These are phyloP conservation scores for Barnettozyma sucrosica DNA, from an alignment of 805 yeast species.

Conservation along the genomic window DNA sequence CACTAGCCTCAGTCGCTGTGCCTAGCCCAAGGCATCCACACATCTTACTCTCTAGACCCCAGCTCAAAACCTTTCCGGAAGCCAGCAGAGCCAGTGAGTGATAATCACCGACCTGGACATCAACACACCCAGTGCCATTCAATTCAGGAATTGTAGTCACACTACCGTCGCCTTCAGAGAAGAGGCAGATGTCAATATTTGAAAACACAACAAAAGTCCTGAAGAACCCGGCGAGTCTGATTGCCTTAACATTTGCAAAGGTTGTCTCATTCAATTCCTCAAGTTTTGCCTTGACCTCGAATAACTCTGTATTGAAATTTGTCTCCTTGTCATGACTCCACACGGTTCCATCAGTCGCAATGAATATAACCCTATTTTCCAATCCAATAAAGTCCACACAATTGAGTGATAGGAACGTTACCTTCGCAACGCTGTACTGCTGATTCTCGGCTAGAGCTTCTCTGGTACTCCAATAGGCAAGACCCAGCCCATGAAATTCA, in stretches of 20 bases:
- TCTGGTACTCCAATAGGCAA: conserved; percentile 51
- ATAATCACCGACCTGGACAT: conserved; percentile 66
- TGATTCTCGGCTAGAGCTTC: conserved; percentile 26
- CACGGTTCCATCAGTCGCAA: conserved; percentile 38
- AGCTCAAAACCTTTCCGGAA: conserved; percentile 50
- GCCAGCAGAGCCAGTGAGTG: conserved; percentile 59
- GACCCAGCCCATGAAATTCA: conserved; percentile 42
- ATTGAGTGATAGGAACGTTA: conserved; percentile 28
- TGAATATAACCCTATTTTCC: conserved; percentile 44
- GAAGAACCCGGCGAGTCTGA: conserved; percentile 51
- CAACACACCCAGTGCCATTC: conserved; percentile 43
- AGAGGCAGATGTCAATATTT: conserved; percentile 33
- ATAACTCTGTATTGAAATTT: conserved; percentile 21
- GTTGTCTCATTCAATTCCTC: conserved; percentile 13
- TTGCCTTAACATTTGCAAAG: conserved; percentile 30
- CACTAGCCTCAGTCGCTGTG: conserved; percentile 20
- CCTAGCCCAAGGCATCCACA: conserved; percentile 78
- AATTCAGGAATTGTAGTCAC: conserved; percentile 36
- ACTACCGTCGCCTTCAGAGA: conserved; percentile 21
- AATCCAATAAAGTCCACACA: conserved; percentile 54
- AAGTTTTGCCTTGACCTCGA: conserved; percentile 31
- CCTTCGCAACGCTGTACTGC: conserved; percentile 33
- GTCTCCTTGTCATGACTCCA: conserved; percentile 21
- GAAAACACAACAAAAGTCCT: conserved; percentile 51
- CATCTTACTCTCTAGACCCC: conserved; percentile 60